Base-by-base conservation (phyloP, 2,329 filamentous ascomycete genomes). In the Talaromyces islandicus region DNA sequence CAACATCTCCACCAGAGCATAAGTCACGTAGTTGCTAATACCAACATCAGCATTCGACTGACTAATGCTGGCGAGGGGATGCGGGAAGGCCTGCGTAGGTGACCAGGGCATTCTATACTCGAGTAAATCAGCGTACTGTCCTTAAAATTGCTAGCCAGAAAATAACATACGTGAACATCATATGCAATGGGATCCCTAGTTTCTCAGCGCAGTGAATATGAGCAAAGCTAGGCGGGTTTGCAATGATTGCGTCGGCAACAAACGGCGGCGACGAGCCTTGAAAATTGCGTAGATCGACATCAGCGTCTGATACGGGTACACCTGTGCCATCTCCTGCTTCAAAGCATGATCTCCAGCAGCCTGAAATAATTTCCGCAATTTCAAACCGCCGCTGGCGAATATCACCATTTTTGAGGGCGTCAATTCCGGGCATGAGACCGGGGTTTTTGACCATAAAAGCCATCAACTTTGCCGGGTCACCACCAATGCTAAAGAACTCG, bases 391-490 rank as follows among this genome's bases (percentile, higher is more conserved):
- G 81, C 72, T 87, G 88, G 48, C 84, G 87, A 55, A 96, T 85
- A 69, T 94, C 91, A 7, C 91, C 91, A 64, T 83, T 89, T 62
- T 86, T 87, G 54, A 95, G 75, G 0, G 89, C 87, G 54, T 92
- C 88, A 61, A 93, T 85, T 0, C 88, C 88, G 1, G 91, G 91
- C 87, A 95, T 91, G 32, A 96, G 78, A 0, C 91, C 90, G 0
- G 91, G 90, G 66, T 94, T 89, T 73, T 92, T 92, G 52, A 94
- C 91, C 91, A 95, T 95, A 68, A 93, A 95, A 3, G 91, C 90
- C 89, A 91, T 92, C 50, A 91, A 78, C 67, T 89, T 84, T 1
- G 86, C 83, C 1, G 89, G 89, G 69, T 92, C 88, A 2, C 88
- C 89, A n/a, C 88, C 88, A 56, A 91, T 89, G 63, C 77, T 83